Percentiles rank a stretch among this genome's conserved stretches.
Evolutionary conservation across 441 rosid species (phyloP).

Genomic region (Monsonia emarginata): DNA sequence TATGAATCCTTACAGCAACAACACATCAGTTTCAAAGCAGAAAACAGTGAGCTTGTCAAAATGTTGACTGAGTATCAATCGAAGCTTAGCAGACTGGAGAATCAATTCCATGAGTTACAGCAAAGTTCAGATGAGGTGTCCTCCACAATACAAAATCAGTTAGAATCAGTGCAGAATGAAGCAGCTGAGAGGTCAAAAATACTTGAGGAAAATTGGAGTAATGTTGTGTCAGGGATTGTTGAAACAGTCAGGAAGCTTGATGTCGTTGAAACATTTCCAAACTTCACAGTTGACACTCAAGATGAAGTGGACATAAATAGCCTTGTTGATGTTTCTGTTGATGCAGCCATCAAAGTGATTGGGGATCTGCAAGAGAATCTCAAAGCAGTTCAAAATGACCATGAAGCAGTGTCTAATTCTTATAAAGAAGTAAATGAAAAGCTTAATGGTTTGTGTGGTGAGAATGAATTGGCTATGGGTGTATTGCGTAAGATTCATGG

Average conservation of each 20-base stretch:
- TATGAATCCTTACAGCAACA: slow-evolving; percentile 39
- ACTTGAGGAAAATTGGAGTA: slow-evolving; percentile 50
- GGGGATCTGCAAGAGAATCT: slow-evolving; percentile 52
- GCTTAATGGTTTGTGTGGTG: slow-evolving; percentile 34
- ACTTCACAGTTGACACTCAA: slow-evolving; percentile 23
- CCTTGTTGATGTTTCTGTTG: slow-evolving; percentile 42
- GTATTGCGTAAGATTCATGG: slow-evolving; percentile 34
- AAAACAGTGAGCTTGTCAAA: slow-evolving; percentile 43
- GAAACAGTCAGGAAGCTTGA: slow-evolving; percentile 62
- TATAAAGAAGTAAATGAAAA: slow-evolving; percentile 48
- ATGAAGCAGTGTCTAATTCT: slow-evolving; percentile 32
- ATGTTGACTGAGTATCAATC: slow-evolving; percentile 34
- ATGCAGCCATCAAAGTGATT: slow-evolving; percentile 46
- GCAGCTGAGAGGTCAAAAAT: slow-evolving; percentile 41
- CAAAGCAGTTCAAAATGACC: slow-evolving; percentile 35
- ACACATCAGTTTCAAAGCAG: slow-evolving; percentile 33
- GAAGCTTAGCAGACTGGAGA: slow-evolving; percentile 43
- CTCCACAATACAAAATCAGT: slow-evolving; percentile 36
- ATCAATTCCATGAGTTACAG: slow-evolving; percentile 48
- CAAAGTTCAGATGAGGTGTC: slow-evolving; percentile 35
- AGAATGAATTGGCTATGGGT: slow-evolving; percentile 34
- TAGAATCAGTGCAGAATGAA: slow-evolving; percentile 51
- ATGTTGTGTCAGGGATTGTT: slow-evolving; percentile 34
- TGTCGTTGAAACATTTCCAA: slow-evolving; percentile 30
- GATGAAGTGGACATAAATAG: slow-evolving; percentile 36